Base-by-base conservation (phyloP, 345 rosid genomes). In the Brassica incana region DNA sequence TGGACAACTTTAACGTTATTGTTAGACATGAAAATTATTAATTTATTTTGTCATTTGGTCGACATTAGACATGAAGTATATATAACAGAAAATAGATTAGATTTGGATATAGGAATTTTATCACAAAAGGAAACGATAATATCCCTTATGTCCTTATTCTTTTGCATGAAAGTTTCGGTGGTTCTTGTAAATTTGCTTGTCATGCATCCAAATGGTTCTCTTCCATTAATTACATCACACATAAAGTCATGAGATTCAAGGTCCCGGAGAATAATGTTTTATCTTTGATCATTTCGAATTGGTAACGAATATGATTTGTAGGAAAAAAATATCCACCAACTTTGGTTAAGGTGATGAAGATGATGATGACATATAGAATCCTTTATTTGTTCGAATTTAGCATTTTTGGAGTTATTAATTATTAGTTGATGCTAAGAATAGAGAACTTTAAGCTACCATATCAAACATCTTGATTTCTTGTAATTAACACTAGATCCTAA, bases 211-310 rank as follows among this genome's bases (percentile, higher is more conserved):
- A 71, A 71, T 76, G 77, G 69, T 64, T 71, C 77, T 76, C 76
- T 75, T 70, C 83, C 20, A 75, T 75, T 61, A 75, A 75, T 75
- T 61, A 75, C 72, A 75, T 74, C 72, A 76, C 58, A 29, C 77
- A 59, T 58, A 72, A 66, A 81, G 80, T 71, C 80, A 59, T 75
- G 45, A 81, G 77, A 81, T 81, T 76, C 83, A 81, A 66, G 73
- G 77, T 76, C 74, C 80, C 45, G n/a, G 38, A 58, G 62, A 74
- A 80, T 69, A 80, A 25, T 8, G 2, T 60, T 23, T 43, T 60
- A 63, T 69, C 15, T 74, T 38, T 80, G 71, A 74, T 69, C 75
- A 25, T 63, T 65, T 63, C 60, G 70, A 27, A 70, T 14, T 67
- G 43, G 43, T 69, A 40, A 56, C 30, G 76, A 56, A 70, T 27